These are phyloP conservation scores for Hymenoscyphus salicellus DNA, from an alignment of 2,329 filamentous ascomycete genomes.

Conservation along the genomic window DNA sequence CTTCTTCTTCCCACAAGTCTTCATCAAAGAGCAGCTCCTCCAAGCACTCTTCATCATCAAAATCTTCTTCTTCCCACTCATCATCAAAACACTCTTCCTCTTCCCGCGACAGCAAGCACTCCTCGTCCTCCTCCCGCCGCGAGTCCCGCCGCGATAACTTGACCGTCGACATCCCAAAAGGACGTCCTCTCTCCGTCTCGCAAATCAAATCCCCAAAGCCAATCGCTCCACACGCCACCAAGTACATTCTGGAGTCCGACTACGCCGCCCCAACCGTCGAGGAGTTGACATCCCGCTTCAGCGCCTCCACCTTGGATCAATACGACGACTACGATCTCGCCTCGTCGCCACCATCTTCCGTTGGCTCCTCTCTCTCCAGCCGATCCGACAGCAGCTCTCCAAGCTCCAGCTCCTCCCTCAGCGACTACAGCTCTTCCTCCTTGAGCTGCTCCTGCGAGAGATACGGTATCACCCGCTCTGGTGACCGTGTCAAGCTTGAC, in stretches of 20 bases:
- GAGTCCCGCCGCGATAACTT: slow-evolving; percentile 44
- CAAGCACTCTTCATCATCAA: slow-evolving; percentile 40
- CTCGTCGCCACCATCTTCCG: slow-evolving; percentile 63
- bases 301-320: slow-evolving; percentile 56
- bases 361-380: slow-evolving; percentile 68
- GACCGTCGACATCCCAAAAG: slow-evolving; percentile 72
- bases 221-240: slow-evolving; percentile 80
- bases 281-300: slow-evolving; percentile 75
- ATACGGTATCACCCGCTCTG: slow-evolving; percentile 92
- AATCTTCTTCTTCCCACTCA: slow-evolving; percentile 37
- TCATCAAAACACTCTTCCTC: slow-evolving; percentile 44
- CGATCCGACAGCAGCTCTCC: slow-evolving; percentile 72
- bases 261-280: slow-evolving; percentile 73
- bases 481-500: slow-evolving; percentile 92
- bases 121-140: slow-evolving; percentile 41
- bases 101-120: slow-evolving; percentile 35
- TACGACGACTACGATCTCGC: slow-evolving; percentile 52
- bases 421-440: slow-evolving; percentile 78
- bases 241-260: slow-evolving; percentile 78
- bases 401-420: slow-evolving; percentile 62
- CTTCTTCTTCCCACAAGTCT: slow-evolving; percentile 41
- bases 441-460: slow-evolving; percentile 88
- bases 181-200: slow-evolving; percentile 80
- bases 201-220: slow-evolving; percentile 91
- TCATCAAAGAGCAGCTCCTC: slow-evolving; percentile 42